These are phyloP conservation scores for Chlorencoelia australis DNA, from an alignment of 2,329 filamentous ascomycete species.

Conservation along the genomic window DNA sequence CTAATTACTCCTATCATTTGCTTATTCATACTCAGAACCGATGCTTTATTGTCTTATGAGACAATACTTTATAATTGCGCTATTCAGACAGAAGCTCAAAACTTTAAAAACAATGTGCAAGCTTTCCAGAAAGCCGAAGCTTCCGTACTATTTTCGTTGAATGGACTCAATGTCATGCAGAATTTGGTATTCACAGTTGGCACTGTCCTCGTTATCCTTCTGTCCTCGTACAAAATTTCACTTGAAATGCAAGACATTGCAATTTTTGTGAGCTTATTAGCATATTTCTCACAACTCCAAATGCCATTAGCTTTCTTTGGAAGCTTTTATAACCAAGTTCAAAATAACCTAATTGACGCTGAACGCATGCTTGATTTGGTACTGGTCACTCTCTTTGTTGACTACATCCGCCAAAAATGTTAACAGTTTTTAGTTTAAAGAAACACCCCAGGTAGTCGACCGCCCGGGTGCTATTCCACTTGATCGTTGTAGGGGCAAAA, in stretches of 20 bases:
- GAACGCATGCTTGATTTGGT: slow-evolving; percentile 4
- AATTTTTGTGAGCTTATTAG: not conserved
- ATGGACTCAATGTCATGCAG: slow-evolving; percentile 3
- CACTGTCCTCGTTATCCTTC: not conserved
- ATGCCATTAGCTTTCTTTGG: slow-evolving; percentile 3
- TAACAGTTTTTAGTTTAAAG: not conserved
- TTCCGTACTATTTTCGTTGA: slow-evolving; percentile 6
- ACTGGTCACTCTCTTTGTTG: not conserved
- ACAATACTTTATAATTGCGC: slow-evolving; percentile 7
- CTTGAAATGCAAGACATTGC: not conserved
- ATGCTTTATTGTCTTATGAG: slow-evolving; percentile 7
- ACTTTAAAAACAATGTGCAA: not conserved
- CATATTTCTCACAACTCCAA: slow-evolving; percentile 4
- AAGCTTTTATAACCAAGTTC: slow-evolving; percentile 5
- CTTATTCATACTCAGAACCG: slow-evolving; percentile 1
- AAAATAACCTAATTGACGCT: slow-evolving; percentile 3
- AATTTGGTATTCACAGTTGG: slow-evolving; percentile 5
- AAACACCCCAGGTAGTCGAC: not conserved
- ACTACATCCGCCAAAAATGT: not conserved
- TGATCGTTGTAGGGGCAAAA: slow-evolving; percentile 29
- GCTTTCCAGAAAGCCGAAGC: slow-evolving; percentile 5
- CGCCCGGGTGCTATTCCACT: slow-evolving; percentile 34
- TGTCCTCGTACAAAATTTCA: slow-evolving; percentile 1
- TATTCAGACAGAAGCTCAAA: not conserved
- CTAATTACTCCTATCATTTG: not conserved